Conservation (phyloP, 2,329 filamentous ascomycete genomes). For the Nigrospora osmanthi region DNA sequence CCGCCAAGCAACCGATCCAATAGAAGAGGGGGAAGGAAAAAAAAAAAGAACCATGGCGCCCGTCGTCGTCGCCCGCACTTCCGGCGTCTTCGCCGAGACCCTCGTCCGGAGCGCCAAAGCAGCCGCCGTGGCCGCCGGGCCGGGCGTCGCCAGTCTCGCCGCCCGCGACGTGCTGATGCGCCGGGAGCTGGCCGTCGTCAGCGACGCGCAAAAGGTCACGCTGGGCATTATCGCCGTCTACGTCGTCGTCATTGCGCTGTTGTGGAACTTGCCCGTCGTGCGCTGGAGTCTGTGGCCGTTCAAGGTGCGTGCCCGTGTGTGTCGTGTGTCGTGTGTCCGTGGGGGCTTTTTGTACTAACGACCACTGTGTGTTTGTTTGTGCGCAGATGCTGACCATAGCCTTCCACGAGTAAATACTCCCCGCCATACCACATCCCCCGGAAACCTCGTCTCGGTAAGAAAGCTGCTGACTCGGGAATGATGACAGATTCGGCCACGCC, state of each 20-base stretch:
- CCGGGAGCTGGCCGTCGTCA: slow-evolving; percentile 49
- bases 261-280: slow-evolving; percentile 77
- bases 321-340: neutral
- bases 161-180: slow-evolving; percentile 27
- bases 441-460: too few species aligned
- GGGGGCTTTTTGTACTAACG: neutral
- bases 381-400: slow-evolving; percentile 71
- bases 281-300: slow-evolving; percentile 71
- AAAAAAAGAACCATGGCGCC: slow-evolving; percentile 16
- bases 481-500: slow-evolving; percentile 48
- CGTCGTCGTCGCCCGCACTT: slow-evolving; percentile 8
- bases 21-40: too few species aligned
- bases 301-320: slow-evolving; percentile 45
- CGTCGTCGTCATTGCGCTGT: slow-evolving; percentile 63
- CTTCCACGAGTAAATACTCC: slow-evolving; percentile 53
- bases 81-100: slow-evolving; percentile 12
- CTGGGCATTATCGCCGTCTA: slow-evolving; percentile 65
- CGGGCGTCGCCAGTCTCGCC: slow-evolving; percentile 14
- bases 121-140: slow-evolving; percentile 15
- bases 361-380: neutral
- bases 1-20: too few species aligned
- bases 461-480: neutral
- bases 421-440: too few species aligned
- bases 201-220: slow-evolving; percentile 62
- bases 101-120: slow-evolving; percentile 16